Evolutionary conservation across 768 basidiomycete genomes (phyloP).

Genomic region (Termitomyces sp.): DNA sequence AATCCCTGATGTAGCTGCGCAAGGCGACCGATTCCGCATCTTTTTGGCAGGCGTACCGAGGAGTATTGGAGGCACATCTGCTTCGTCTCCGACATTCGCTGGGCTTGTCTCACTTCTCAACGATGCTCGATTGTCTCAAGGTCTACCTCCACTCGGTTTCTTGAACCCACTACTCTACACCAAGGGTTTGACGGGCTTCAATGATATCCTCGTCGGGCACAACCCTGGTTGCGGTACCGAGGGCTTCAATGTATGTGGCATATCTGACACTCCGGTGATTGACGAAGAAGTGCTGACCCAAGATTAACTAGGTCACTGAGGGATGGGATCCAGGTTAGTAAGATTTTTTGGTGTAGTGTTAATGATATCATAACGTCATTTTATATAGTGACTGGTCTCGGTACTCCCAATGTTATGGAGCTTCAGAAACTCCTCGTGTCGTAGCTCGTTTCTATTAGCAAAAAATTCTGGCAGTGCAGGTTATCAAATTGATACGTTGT

Average conservation of each 20-base stretch:
- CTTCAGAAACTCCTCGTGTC: slow-evolving; percentile 25
- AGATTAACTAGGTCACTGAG: slow-evolving; percentile 31
- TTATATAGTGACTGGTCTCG: slow-evolving; percentile 18
- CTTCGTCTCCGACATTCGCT: slow-evolving; percentile 57
- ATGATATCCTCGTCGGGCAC: slow-evolving; percentile 54
- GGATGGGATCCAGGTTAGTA: slow-evolving; percentile 60
- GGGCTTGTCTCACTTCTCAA: slow-evolving; percentile 61
- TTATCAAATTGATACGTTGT: background rate
- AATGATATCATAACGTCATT: background rate
- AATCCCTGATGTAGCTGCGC: slow-evolving; percentile 64
- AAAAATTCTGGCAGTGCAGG: no score
- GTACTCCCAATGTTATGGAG: slow-evolving; percentile 45
- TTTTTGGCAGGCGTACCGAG: slow-evolving; percentile 33
- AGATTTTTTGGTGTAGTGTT: background rate
- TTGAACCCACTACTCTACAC: slow-evolving; percentile 61
- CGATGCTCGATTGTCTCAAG: slow-evolving; percentile 46
- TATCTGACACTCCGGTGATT: background rate
- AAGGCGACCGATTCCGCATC: slow-evolving; percentile 44
- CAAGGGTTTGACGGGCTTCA: slow-evolving; percentile 36
- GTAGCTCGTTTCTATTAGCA: no score
- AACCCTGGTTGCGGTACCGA: slow-evolving; percentile 55
- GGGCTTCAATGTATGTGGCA: slow-evolving; percentile 52
- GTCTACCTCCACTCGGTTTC: slow-evolving; percentile 51
- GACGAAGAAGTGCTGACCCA: background rate
- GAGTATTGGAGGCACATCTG: slow-evolving; percentile 57